Evolutionary conservation across 345 rosid genomes (phyloP).

Genomic region (Eucalyptus pauciflora): DNA sequence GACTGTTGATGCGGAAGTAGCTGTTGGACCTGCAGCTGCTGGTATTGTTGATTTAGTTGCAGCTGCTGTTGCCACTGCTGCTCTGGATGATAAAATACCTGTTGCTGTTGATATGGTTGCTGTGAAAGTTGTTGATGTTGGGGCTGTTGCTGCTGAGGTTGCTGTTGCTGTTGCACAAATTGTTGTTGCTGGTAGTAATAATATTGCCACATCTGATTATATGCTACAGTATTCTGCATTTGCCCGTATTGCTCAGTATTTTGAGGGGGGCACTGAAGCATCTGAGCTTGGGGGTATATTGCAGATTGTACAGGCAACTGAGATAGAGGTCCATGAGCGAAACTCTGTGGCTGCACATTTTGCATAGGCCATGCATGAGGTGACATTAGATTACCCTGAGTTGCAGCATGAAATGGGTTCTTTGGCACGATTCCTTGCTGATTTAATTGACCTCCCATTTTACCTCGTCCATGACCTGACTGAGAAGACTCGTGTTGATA

Average conservation of each 20-base stretch:
- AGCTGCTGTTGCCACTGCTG: conserved; percentile 22
- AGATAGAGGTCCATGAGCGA: conserved; percentile 12
- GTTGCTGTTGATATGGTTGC: conserved; percentile 22
- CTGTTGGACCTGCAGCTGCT: conserved; percentile 9
- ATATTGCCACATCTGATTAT: conserved; percentile 80
- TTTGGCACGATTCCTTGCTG: neutral
- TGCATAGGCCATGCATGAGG: conserved; percentile 2
- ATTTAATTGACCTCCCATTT: conserved; percentile 7
- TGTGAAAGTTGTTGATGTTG: conserved; percentile 9
- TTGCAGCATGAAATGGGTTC: neutral
- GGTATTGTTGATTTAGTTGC: conserved; percentile 21
- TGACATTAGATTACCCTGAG: neutral
- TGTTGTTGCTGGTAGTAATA: conserved; percentile 58
- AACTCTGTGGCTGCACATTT: conserved; percentile 26
- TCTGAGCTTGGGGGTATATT: conserved; percentile 28
- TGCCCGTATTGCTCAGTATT: conserved; percentile 27
- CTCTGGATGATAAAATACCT: conserved; percentile 30
- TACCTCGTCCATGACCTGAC: conserved; percentile 1
- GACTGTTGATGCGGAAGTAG: conserved; percentile 8
- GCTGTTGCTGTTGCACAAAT: conserved; percentile 32
- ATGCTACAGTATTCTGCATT: conserved; percentile 35
- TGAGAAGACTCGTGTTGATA: conserved; percentile 21
- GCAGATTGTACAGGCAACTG: conserved; percentile 17
- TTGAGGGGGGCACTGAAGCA: conserved; percentile 29
- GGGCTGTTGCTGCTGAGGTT: conserved; percentile 10